Percentiles rank a stretch among this genome's conserved stretches.
phyloP scores from a whole-genome alignment of 1,139 yeast species.

The Nakaseomyces delphensis region DNA sequence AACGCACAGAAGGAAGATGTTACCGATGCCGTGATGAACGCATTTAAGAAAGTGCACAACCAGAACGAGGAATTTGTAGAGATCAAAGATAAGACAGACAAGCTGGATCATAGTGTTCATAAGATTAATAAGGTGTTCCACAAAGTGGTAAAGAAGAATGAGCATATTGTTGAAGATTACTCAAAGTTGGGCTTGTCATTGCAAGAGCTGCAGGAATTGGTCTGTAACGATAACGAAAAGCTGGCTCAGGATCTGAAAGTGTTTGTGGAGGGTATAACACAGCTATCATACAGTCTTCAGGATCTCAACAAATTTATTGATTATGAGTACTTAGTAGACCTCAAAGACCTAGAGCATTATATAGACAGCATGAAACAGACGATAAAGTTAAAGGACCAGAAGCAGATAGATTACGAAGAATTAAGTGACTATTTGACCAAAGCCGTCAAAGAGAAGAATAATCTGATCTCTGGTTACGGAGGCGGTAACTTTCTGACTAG shows the following conservation, averaged over 20 bases:
- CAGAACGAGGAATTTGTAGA: slow-evolving; percentile 77
- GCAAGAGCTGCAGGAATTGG: slow-evolving; percentile 54
- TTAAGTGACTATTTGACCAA: slow-evolving; percentile 68
- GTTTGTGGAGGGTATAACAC: slow-evolving; percentile 47
- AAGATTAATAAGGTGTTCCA: slow-evolving; percentile 73
- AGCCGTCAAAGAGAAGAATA: slow-evolving; percentile 58
- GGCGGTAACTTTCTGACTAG: slow-evolving; percentile 45
- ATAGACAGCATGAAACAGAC: slow-evolving; percentile 65
- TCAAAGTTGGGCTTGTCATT: slow-evolving; percentile 64
- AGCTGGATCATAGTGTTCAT: slow-evolving; percentile 70
- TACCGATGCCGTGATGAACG: slow-evolving; percentile 89
- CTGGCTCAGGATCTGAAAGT: slow-evolving; percentile 44
- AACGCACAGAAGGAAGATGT: slow-evolving; percentile 31
- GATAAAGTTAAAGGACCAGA: slow-evolving; percentile 80
- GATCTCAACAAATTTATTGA: slow-evolving; percentile 58
- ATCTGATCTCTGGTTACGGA: slow-evolving; percentile 48
- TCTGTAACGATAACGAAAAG: slow-evolving; percentile 33
- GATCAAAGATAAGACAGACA: slow-evolving; percentile 72
- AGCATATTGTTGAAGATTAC: slow-evolving; percentile 64
- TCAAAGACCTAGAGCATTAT: slow-evolving; percentile 83
- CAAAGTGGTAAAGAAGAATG: slow-evolving; percentile 64
- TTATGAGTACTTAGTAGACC: slow-evolving; percentile 69
- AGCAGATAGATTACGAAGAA: slow-evolving; percentile 83
- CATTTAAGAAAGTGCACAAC: slow-evolving; percentile 69
- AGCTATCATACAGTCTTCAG: slow-evolving; percentile 39